Base-by-base conservation (phyloP, 352 stramenopile genomes). In the Globisporangium emineosum region DNA sequence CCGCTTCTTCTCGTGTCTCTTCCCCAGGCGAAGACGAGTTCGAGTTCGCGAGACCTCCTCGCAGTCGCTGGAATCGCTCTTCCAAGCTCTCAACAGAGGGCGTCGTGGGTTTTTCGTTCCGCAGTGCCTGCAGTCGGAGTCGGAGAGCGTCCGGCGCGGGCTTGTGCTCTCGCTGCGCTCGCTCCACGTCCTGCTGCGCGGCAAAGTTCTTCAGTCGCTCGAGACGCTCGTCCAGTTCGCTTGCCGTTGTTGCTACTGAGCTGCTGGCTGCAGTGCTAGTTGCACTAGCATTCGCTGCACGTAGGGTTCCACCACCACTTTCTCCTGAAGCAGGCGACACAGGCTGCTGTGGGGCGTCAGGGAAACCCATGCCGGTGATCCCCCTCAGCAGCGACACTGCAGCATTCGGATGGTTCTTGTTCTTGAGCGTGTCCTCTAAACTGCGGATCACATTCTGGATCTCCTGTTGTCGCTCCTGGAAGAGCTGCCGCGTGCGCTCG, bases 91-190 rank as follows among this genome's bases (percentile, higher is more conserved):
- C 68, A 8, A 68, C 37, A 8, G 60, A 66, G 19, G 65, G 60
- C n/a, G 71, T 52, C 19, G 54, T 71, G 3, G 61, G 52, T 3
- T 56, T 57, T 32, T 85, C 76, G 40, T 77, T 82, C 21, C 77
- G 71, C 51, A 91, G 65, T n/a, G 79, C 77, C 25, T 78, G 76
- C 13, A 91, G 70, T 3, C 80, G 72, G 51, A 77, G 50, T 1
- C 66, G 57, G 42, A 89, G 59, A 40, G 78, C 70, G 12, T 64
- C 63, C 1, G 62, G 15, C 4, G 29, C 52, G 6, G 61, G 69
- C 2, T 23, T 25, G 27, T 76, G 62, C 25, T 61, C 50, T 29
- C 59, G 47, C 45, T 65, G 21, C 25, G 58, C 32, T 17, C 19
- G 32, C 53, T 60, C 50, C 21, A 50, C 37, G 12, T 43, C 43